Evolutionary conservation across 2,329 filamentous ascomycete genomes (phyloP), one percentile per base, ranked within the genome.

Genomic region (Whalleya microplaca): DNA sequence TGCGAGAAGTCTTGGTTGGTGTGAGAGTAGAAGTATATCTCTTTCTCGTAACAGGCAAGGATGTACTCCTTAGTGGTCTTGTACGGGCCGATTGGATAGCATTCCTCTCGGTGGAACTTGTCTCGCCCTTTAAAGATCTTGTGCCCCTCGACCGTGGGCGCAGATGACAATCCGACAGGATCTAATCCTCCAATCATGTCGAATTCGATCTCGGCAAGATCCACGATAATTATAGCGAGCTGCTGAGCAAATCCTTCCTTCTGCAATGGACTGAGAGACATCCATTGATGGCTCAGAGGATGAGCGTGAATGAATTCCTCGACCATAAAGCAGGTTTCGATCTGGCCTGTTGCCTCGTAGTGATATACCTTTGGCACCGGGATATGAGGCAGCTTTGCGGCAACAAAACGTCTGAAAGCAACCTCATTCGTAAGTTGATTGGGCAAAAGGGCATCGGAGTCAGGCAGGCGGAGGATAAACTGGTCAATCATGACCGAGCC

Each of bases 51-150:
- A 3, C 44, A 50, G 23, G 47, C 53, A 2, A 60, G 47, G 12
- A 60, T 50, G n/a, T 58, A 60, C 18, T 60, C 58, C 20, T 55
- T 58, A 1, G 51, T 60, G 2, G 51, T 45, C 9, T 20, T 43
- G 45, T 60, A 58, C 14, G 55, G 58, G 2, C 55, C 51, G 4
- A 58, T 58, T 0, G 27, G 47, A 19, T 60, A 60, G n/a, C 55
- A 58, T 2, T 54, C 55, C 7, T 51, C 21, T 10, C 21, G 29
- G 41, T 60, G 58, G 29, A 60, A 58, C 21, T 52, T 44, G 10
- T 8, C n/a, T 14, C 51, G 47, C 2, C 57, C 57, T 12, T 57
- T 57, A 37, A 51, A 57, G 12, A 60, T 7, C 27, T 60, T 60
- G 32, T 41, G 20, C 5, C 40, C 48, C 19, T 60, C 55, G 12